Evolutionary conservation across 2,329 filamentous ascomycete species (phyloP), one percentile per base, ranked within the genome.

Genomic region (Geosmithia putterillii): DNA sequence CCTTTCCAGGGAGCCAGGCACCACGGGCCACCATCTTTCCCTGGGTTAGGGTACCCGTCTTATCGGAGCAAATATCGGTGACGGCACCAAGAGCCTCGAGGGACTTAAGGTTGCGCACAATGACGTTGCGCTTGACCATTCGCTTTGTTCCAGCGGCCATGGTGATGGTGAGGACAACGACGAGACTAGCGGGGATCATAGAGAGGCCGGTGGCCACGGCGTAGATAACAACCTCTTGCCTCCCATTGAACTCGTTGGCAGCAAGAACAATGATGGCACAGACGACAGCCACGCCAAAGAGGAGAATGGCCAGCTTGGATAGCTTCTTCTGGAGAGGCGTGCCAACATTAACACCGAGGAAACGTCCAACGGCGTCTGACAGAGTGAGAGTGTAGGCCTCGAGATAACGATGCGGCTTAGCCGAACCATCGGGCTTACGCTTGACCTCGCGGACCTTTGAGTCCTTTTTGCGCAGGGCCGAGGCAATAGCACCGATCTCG

Each of bases 271-370:
- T 76, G 50, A 86, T 73, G 8, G 80, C 80, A 47, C 80, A 81
- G 21, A 85, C 52, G 12, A 86, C 73, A 2, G 81, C 81, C 42
- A 83, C 72, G 23, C 66, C 69, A 53, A 86, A 84, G 2, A 85
- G 70, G 2, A 81, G 57, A 17, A 84, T 66, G 19, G 81, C 81
- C 41, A 86, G 69, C 56, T 76, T 75, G 40, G 79, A 81, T 15
- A 86, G 66, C 53, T 81, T 83, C 51, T 73, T 71, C 57, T 84
- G 79, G 17, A 86, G 66, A 3, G 81, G 82, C 10, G 81, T 85
- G 40, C 82, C 81, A 12, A 81, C 72, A 44, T 75, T 81, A 46
- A 84, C 71, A 42, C 81, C 81, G 8, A 85, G 65, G 54, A 86
- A 82, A 34, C 70, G 67, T 4, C 76, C 77, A 45, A 81, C 59